Percentiles rank a stretch among this genome's conserved stretches.
Conservation (phyloP, 2,329 filamentous ascomycete genomes). For the Neofusicoccum parvum region DNA sequence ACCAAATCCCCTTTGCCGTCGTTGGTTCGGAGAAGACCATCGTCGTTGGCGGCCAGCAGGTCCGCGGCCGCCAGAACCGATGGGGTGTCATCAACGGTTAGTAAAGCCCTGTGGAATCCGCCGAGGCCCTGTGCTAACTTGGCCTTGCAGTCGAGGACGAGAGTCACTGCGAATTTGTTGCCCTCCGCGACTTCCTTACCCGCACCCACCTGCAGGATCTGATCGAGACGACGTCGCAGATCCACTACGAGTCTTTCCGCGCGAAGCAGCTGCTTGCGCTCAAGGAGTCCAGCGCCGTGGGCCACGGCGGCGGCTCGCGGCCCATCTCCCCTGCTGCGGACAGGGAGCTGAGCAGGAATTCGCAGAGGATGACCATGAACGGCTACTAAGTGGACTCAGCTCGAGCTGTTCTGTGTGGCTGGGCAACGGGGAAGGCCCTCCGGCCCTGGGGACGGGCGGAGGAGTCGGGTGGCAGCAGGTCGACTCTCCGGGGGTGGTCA, state of each 20-base stretch:
- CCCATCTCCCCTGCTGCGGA: constrained; percentile 96
- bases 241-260: constrained; percentile 99
- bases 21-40: constrained; percentile 98
- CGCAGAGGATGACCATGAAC: constrained; percentile 98
- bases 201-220: constrained; percentile 98
- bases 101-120: not conserved
- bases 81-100: constrained; percentile 92
- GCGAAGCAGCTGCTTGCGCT: constrained; percentile 97
- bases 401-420: not conserved
- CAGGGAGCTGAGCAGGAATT: constrained; percentile 93
- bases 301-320: constrained; percentile 66
- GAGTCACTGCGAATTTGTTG: constrained; percentile 99
- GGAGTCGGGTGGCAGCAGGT: constrained; percentile 4
- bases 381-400: constrained; percentile 69
- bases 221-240: constrained; percentile 98
- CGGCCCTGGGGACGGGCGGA: not conserved
- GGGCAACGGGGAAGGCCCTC: not conserved
- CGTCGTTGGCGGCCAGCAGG: constrained; percentile 95
- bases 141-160: constrained; percentile 79
- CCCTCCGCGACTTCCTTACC: constrained; percentile 96
- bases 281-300: constrained; percentile 92
- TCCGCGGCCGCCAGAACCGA: constrained; percentile 95
- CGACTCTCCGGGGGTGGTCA: constrained; percentile 11
- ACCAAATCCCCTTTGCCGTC: constrained; percentile 94
- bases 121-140: constrained; percentile 1